These are phyloP conservation scores for Cryptococcus wingfieldii DNA, from an alignment of 1,284 basidiomycete genomes.

Conservation along the genomic window DNA sequence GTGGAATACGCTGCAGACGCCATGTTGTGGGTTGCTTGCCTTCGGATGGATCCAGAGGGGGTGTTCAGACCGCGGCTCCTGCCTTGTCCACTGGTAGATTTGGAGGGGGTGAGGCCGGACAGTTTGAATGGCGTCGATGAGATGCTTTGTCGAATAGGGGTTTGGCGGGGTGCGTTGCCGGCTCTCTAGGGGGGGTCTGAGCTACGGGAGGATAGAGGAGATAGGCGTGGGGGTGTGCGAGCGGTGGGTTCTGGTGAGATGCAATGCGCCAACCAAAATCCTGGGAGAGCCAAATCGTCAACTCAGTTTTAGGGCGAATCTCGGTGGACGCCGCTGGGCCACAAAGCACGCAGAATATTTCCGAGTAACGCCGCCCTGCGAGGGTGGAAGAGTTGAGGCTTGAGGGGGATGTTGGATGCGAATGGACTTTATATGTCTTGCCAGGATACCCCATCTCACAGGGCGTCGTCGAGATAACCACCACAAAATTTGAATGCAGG, in stretches of 20 bases:
- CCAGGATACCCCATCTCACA: no score
- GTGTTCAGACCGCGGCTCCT: neutral
- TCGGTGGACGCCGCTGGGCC: no score
- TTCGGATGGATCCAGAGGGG: neutral
- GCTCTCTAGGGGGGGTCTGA: no score
- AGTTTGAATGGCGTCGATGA: neutral
- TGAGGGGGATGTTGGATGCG: no score
- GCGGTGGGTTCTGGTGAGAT: neutral
- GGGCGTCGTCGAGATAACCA: no score
- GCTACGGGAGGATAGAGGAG: neutral
- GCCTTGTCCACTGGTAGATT: neutral
- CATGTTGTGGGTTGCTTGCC: slow-evolving; percentile 21
- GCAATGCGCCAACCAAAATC: neutral
- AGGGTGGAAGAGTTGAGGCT: no score
- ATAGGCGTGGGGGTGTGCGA: neutral
- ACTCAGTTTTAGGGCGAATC: no score
- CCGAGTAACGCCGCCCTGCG: no score
- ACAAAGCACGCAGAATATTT: no score
- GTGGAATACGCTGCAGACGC: slow-evolving; percentile 45
- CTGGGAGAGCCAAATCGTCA: neutral
- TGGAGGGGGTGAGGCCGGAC: neutral
- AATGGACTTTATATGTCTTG: no score
- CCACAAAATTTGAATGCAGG: no score
- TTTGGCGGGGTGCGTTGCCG: no score
- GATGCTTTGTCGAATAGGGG: neutral